Evolutionary conservation across 1,284 basidiomycete species (phyloP).

Genomic region (Rhodotorula glutinis): DNA sequence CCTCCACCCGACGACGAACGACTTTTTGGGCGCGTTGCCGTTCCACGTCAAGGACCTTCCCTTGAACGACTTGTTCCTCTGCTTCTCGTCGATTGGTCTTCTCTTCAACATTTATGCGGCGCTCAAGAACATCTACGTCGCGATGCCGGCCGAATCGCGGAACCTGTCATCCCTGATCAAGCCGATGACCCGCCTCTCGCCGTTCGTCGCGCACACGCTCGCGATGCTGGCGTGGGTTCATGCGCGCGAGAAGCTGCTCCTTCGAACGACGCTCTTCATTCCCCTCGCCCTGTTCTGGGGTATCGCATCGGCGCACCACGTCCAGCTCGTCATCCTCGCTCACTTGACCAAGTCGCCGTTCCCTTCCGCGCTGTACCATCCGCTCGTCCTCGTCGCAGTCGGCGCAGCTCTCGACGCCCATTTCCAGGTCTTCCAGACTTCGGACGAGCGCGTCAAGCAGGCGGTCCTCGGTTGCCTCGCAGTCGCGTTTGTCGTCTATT

Average conservation of each 20-base stretch:
- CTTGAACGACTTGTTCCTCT: constrained; percentile 84
- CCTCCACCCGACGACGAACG: constrained; percentile 53
- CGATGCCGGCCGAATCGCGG: constrained; percentile 55
- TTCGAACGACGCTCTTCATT: constrained; percentile 63
- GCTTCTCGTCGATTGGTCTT: constrained; percentile 70
- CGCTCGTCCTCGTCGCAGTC: constrained; percentile 77
- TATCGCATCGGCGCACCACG: constrained; percentile 55
- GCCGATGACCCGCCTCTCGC: constrained; percentile 73
- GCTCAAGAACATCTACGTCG: constrained; percentile 48
- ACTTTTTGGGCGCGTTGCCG: constrained; percentile 43
- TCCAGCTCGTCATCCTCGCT: constrained; percentile 87
- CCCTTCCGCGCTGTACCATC: constrained; percentile 62
- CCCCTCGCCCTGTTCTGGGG: constrained; percentile 88
- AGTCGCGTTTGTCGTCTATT: constrained; percentile 34
- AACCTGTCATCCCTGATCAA: constrained; percentile 45
- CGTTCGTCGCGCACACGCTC: constrained; percentile 67
- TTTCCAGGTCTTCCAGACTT: constrained; percentile 31
- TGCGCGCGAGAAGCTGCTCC: constrained; percentile 51
- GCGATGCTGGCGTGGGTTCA: constrained; percentile 78
- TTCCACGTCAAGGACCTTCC: constrained; percentile 56
- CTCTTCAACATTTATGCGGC: constrained; percentile 76
- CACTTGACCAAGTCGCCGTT: constrained; percentile 83
- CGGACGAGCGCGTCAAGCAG: constrained; percentile 19
- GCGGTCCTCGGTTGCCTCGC: constrained; percentile 34
- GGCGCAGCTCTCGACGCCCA: constrained; percentile 80